A percentile compares a stretch with the other conserved stretches of the same genome.
Conservation (phyloP, 2,329 filamentous ascomycete species). For the Penicillium vulpinum region DNA sequence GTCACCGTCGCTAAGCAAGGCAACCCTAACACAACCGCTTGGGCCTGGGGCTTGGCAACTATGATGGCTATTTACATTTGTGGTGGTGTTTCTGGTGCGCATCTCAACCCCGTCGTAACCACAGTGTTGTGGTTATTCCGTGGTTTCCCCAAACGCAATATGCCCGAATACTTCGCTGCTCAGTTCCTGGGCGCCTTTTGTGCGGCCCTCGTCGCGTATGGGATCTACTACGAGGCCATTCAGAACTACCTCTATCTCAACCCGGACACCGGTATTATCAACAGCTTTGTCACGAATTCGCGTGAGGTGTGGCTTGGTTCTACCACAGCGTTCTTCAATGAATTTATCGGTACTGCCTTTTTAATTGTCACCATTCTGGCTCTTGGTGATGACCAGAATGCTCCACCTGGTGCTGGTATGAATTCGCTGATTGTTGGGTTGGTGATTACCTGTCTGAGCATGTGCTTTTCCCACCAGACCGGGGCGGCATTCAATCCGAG, state of each 20-base stretch:
- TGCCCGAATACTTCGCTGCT: slow-evolving; percentile 52
- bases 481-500: slow-evolving; percentile 52
- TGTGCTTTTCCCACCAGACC: slow-evolving; percentile 50
- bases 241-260: slow-evolving; percentile 36
- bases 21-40: slow-evolving; percentile 47
- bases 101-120: slow-evolving; percentile 49
- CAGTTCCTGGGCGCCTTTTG: slow-evolving; percentile 56
- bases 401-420: slow-evolving; percentile 53
- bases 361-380: slow-evolving; percentile 47
- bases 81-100: slow-evolving; percentile 51
- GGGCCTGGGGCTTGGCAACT: slow-evolving; percentile 56
- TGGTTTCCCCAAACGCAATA: slow-evolving; percentile 55
- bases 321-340: slow-evolving; percentile 49
- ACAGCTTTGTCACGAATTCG: slow-evolving; percentile 50
- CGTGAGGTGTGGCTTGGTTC: slow-evolving; percentile 41
- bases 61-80: slow-evolving; percentile 54
- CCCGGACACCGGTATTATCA: slow-evolving; percentile 32
- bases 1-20: slow-evolving; percentile 42
- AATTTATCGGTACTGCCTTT: slow-evolving; percentile 48
- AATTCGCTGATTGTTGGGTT: slow-evolving; percentile 53
- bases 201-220: slow-evolving; percentile 51
- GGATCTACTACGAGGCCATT: slow-evolving; percentile 41
- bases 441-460: slow-evolving; percentile 35
- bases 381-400: slow-evolving; percentile 50
- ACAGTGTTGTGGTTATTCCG: slow-evolving; percentile 51